phyloP scores from a whole-genome alignment of 495 filamentous ascomycete species.

The Daldinia bambusicola region DNA sequence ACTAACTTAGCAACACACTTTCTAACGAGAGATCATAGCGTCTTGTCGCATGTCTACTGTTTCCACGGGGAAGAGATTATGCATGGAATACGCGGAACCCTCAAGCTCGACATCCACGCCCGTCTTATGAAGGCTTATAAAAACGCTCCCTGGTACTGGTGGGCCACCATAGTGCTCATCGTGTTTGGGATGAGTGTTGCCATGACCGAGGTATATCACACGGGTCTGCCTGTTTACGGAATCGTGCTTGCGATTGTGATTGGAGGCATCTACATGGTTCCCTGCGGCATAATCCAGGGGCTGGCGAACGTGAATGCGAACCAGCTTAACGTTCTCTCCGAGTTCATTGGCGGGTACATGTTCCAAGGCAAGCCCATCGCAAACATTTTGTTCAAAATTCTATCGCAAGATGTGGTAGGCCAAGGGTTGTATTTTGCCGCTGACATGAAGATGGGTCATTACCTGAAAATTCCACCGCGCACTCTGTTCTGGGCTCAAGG shows the following conservation, averaged over 20 bases:
- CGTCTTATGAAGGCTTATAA: slow-evolving; percentile 44
- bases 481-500: slow-evolving; percentile 46
- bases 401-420: slow-evolving; percentile 48
- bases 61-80: slow-evolving; percentile 46
- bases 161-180: slow-evolving; percentile 43
- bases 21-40: slow-evolving; percentile 48
- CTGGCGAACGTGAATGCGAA: slow-evolving; percentile 47
- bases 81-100: slow-evolving; percentile 44
- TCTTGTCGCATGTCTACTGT: slow-evolving; percentile 44
- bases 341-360: slow-evolving; percentile 48
- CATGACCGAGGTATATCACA: slow-evolving; percentile 47
- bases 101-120: slow-evolving; percentile 48
- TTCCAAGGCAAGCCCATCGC: slow-evolving; percentile 46
- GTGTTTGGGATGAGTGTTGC: slow-evolving; percentile 42
- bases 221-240: slow-evolving; percentile 42
- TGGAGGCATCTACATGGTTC: slow-evolving; percentile 50
- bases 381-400: slow-evolving; percentile 46
- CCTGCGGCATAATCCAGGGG: slow-evolving; percentile 46
- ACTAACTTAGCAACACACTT: slow-evolving; percentile 39
- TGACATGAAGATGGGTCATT: slow-evolving; percentile 49
- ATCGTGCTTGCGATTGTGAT: slow-evolving; percentile 46
- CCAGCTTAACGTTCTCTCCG: slow-evolving; percentile 46
- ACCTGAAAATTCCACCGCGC: slow-evolving; percentile 45
- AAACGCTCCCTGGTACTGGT: slow-evolving; percentile 47
- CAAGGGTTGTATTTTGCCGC: slow-evolving; percentile 45